These are phyloP conservation scores for Nematocida sp. DNA, from an alignment of 371 early-diverging fungal species.

Conservation along the genomic window DNA sequence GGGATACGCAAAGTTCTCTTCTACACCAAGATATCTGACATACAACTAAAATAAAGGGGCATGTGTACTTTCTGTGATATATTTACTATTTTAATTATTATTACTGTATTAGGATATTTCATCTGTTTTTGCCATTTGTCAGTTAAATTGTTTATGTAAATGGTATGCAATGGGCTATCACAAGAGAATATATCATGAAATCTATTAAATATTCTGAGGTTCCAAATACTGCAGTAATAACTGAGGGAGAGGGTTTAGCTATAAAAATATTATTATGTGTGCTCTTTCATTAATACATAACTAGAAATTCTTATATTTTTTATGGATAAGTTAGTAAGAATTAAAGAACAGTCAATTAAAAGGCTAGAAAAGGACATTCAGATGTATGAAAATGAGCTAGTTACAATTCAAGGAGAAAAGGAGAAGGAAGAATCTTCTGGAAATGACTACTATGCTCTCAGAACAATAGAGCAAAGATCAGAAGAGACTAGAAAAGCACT, in stretches of 20 bases:
- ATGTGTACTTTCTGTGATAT: background rate
- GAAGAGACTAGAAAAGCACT: constrained; percentile 20
- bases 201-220: too few relatives aligned
- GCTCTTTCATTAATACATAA: too few relatives aligned
- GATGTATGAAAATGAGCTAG: constrained; percentile 32
- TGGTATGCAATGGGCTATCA: too few relatives aligned
- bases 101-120: background rate
- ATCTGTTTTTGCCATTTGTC: background rate
- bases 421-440: background rate
- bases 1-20: constrained; percentile 90
- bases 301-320: background rate
- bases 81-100: too few relatives aligned
- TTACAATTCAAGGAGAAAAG: constrained; percentile 3
- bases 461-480: background rate
- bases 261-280: too few relatives aligned
- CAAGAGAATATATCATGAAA: too few relatives aligned
- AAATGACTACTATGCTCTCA: background rate
- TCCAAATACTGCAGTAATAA: too few relatives aligned
- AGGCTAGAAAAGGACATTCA: constrained; percentile 32
- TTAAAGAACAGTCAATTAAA: constrained; percentile 12
- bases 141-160: too few relatives aligned
- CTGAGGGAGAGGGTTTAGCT: too few relatives aligned
- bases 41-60: constrained; percentile 69
- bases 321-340: background rate
- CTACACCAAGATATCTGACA: constrained; percentile 79